A percentile compares a stretch with the other conserved stretches of the same genome.
These are phyloP conservation scores for Flaveria floridana DNA, from an alignment of 140 eudicot genomes.

Conservation along the genomic window DNA sequence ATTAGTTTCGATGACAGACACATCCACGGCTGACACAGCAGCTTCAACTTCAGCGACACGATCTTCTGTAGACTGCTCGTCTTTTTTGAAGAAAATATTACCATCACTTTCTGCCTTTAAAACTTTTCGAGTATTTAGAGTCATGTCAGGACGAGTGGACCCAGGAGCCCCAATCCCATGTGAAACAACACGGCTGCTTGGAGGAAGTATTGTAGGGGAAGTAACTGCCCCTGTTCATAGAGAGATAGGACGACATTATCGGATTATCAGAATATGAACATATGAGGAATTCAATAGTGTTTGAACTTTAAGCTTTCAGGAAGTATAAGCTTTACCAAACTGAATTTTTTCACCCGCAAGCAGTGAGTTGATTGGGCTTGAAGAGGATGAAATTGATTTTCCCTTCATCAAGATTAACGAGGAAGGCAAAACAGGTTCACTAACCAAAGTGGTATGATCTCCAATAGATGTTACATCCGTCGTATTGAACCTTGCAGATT, in stretches of 20 bases:
- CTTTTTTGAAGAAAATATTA: conserved; percentile 48
- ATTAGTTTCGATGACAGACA: conserved; percentile 64
- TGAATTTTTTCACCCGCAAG: conserved; percentile 98
- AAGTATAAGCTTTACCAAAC: conserved; percentile 60
- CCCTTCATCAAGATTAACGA: conserved; percentile 59
- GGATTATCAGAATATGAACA: conserved; percentile 15
- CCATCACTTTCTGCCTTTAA: conserved; percentile 44
- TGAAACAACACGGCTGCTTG: conserved; percentile 63
- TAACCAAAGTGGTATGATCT: conserved; percentile 42
- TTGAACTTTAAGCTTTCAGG: not conserved
- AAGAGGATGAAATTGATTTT: conserved; percentile 54
- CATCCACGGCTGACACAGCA: conserved; percentile 83
- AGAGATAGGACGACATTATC: conserved; percentile 2
- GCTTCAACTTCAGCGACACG: conserved; percentile 78
- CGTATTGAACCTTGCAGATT: conserved; percentile 59
- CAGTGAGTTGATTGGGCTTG: conserved; percentile 83
- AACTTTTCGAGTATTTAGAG: conserved; percentile 44
- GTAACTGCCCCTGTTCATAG: conserved; percentile 83
- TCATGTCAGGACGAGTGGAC: conserved; percentile 49
- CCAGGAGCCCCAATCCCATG: conserved; percentile 75
- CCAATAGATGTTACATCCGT: conserved; percentile 54
- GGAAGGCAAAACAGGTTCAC: conserved; percentile 51
- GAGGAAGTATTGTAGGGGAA: conserved; percentile 76
- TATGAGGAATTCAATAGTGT: not conserved
- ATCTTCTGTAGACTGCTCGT: conserved; percentile 50